Evolutionary conservation across 169 alveolate genomes (phyloP).

Genomic region (Plasmodium gallinaceum): DNA sequence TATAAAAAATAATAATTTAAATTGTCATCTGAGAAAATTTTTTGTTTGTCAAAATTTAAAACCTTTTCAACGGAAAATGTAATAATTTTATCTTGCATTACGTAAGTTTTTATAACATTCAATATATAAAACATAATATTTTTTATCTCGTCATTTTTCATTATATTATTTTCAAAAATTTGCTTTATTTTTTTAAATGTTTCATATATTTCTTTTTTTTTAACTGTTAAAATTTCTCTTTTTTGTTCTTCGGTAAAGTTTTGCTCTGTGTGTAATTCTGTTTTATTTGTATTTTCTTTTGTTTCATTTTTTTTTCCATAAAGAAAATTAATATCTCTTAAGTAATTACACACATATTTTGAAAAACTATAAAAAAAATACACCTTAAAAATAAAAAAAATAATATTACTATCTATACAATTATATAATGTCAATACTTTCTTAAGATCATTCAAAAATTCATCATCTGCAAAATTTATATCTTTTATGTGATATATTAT

Average conservation of each 20-base stretch:
- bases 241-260: slow-evolving; percentile 21
- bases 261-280: neutral
- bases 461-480: slow-evolving; percentile 18
- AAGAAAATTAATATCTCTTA: slow-evolving; percentile 36
- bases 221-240: slow-evolving; percentile 32
- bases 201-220: slow-evolving; percentile 72
- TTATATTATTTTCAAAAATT: slow-evolving; percentile 55
- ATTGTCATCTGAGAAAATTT: slow-evolving; percentile 59
- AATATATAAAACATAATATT: slow-evolving; percentile 71
- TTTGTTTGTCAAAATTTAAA: slow-evolving; percentile 43
- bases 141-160: slow-evolving; percentile 59
- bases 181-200: slow-evolving; percentile 65
- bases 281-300: neutral
- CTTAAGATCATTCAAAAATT: slow-evolving; percentile 23
- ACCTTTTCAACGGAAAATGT: slow-evolving; percentile 70
- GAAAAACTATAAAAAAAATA: slow-evolving; percentile 56
- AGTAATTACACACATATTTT: slow-evolving; percentile 47
- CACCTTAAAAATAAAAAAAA: slow-evolving; percentile 39
- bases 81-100: slow-evolving; percentile 50
- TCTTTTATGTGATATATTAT: slow-evolving; percentile 31
- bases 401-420: slow-evolving; percentile 42
- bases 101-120: slow-evolving; percentile 60
- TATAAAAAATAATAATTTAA: slow-evolving; percentile 54
- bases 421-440: slow-evolving; percentile 24
- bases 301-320: slow-evolving; percentile 9